Percentiles rank a stretch among this genome's conserved stretches.
These are phyloP conservation scores for Aspergillus texensis DNA, from an alignment of 2,329 filamentous ascomycete species.

Conservation along the genomic window DNA sequence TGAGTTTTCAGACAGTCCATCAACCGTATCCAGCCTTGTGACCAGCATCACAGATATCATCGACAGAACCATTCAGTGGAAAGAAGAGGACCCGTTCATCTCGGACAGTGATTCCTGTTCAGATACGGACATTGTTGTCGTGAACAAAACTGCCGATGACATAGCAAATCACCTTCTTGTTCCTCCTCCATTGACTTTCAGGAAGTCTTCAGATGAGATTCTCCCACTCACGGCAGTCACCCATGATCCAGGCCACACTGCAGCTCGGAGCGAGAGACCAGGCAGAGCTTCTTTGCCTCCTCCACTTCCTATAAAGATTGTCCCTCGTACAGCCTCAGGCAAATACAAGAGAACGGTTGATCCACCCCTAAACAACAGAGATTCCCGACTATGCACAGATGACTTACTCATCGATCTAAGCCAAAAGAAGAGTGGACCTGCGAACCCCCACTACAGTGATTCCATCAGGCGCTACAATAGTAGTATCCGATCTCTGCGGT, in stretches of 20 bases:
- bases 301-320: constrained; percentile 26
- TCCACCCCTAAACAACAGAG: not conserved
- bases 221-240: not conserved
- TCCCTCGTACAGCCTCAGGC: constrained; percentile 14
- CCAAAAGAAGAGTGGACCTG: not conserved
- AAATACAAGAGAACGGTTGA: not conserved
- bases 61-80: constrained; percentile 24
- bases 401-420: not conserved
- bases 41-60: constrained; percentile 31
- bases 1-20: constrained; percentile 13
- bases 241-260: not conserved
- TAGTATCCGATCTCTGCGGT: constrained; percentile 26
- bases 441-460: constrained; percentile 9
- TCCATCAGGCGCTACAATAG: constrained; percentile 28
- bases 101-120: constrained; percentile 16
- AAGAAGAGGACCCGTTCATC: constrained; percentile 31
- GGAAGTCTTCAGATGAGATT: constrained; percentile 21
- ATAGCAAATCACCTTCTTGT: constrained; percentile 16
- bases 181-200: constrained; percentile 31
- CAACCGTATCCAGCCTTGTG: constrained; percentile 22
- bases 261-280: not conserved
- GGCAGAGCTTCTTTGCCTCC: constrained; percentile 18
- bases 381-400: not conserved
- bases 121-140: not conserved
- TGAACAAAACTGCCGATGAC: not conserved